phyloP scores from a whole-genome alignment of 306 rosid species.

The Cicer bijugum region DNA sequence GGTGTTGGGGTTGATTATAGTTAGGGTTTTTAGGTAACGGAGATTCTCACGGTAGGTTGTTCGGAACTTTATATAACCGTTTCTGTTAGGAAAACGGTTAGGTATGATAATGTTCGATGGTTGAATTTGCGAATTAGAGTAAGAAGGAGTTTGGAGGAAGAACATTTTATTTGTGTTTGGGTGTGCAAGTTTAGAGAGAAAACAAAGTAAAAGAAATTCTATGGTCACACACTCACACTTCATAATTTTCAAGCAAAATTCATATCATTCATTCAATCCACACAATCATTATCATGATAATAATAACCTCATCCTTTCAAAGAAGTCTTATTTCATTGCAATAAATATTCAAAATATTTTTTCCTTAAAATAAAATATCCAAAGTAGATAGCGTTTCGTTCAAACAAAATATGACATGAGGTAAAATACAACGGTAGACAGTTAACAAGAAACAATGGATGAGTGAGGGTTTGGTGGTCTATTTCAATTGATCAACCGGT shows the following conservation, averaged over 20 bases:
- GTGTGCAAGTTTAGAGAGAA: background rate
- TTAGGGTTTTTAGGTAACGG: constrained; percentile 70
- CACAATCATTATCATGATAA: constrained; percentile 2
- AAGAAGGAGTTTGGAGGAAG: constrained; percentile 27
- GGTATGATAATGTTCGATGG: background rate
- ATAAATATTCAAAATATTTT: background rate
- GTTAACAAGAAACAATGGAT: too few relatives aligned
- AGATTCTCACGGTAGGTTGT: constrained; percentile 75
- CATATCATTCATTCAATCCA: background rate
- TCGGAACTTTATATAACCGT: constrained; percentile 70
- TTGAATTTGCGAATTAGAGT: constrained; percentile 12
- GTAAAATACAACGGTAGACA: too few relatives aligned
- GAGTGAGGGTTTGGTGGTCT: too few relatives aligned
- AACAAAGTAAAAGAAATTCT: background rate
- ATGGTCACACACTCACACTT: background rate
- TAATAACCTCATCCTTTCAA: background rate
- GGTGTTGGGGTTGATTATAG: constrained; percentile 58
- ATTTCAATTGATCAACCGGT: too few relatives aligned
- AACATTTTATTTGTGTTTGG: constrained; percentile 28
- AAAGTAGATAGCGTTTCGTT: too few relatives aligned
- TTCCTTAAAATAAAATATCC: too few relatives aligned
- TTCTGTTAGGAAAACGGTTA: constrained; percentile 17
- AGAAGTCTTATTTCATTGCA: background rate
- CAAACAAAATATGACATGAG: too few relatives aligned
- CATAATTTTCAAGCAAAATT: background rate